Base-by-base conservation (phyloP, 352 stramenopile genomes). In the Pythium sp. region DNA sequence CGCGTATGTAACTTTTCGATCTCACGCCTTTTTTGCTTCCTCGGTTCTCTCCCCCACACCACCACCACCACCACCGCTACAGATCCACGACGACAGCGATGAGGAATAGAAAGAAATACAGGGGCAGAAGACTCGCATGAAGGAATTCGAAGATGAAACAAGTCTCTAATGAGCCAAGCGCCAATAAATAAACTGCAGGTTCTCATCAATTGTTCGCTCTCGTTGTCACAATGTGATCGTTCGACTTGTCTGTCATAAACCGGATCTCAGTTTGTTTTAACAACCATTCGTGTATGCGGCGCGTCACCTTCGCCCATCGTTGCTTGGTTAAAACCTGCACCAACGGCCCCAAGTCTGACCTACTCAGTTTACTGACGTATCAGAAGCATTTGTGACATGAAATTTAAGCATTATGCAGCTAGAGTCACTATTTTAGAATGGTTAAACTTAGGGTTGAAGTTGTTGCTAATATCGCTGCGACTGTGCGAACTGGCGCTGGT, bases 71-170 rank as follows among this genome's bases (percentile, higher is more conserved):
- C 7, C 18, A 12, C 34, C 15, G 1, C 9, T 32, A 46, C n/a
- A 64, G 59, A 38, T 64, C 3, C 59, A 64, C 30, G 59, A 57
- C 59, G 59, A 64, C 41, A 34, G 26, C 41, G 41, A 64, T 26
- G 59, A 64, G 5, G 41, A 56, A 53, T 26, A n/a, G 26, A 24
- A 43, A 9, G 34, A 38, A 9, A 22, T 3, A 22, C 26, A 12
- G 36, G 36, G 36, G 6, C 20, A 22, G 43, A 51, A 9, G 43
- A 51, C 15, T 5, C 11, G 15, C 14, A 22, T 22, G 43, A 8
- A 51, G 8, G 43, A 9, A 15, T 2, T 14, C 36, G 11, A 49
- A 22, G 41, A n/a, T 18, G 15, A 24, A 51, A 6, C 43, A 51
- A 51, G 22, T 51, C 18, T 51, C 43, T 5, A 22, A 24, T 51